phyloP scores from a whole-genome alignment of 106 monocot genomes.

The Chionographis japonica region DNA sequence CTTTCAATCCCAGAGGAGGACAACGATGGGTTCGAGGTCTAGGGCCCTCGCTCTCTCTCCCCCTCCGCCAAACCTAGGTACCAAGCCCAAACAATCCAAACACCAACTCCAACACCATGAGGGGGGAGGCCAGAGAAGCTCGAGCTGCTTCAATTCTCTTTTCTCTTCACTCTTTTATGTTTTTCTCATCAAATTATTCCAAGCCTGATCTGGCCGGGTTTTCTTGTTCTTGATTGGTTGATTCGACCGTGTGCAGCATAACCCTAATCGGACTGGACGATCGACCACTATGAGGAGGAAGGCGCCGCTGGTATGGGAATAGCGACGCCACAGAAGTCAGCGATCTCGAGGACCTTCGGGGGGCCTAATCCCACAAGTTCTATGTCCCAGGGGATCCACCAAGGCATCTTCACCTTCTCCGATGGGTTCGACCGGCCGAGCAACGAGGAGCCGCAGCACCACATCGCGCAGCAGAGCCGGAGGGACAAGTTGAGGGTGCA shows the following conservation, averaged over 20 bases:
- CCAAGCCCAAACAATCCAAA: not conserved
- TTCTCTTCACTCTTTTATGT: too few relatives aligned
- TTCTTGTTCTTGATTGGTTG: too few relatives aligned
- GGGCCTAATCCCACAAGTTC: constrained; percentile 22
- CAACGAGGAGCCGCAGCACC: constrained; percentile 34
- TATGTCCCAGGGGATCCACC: constrained; percentile 96
- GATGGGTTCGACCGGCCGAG: constrained; percentile 41
- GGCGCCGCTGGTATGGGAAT: constrained; percentile 53
- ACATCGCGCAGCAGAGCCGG: constrained; percentile 66
- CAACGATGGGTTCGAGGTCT: constrained; percentile 21
- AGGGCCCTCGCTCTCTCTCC: constrained; percentile 9
- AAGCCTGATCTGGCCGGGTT: too few relatives aligned
- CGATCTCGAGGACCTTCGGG: not conserved
- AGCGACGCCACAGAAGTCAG: constrained; percentile 28
- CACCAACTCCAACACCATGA: not conserved
- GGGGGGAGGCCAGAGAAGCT: not conserved
- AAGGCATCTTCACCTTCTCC: constrained; percentile 66
- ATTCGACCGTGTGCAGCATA: too few relatives aligned
- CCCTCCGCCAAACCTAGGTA: constrained; percentile 2
- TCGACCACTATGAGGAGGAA: constrained; percentile 18
- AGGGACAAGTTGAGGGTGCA: constrained; percentile 75
- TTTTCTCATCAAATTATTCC: too few relatives aligned
- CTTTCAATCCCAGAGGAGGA: constrained; percentile 46
- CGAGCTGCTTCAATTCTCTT: not conserved
- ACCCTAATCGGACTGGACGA: too few relatives aligned